Percentiles rank a stretch among this genome's conserved stretches.
Evolutionary conservation across 257 asterid genomes (phyloP).

Genomic region (Capsicum baccatum): DNA sequence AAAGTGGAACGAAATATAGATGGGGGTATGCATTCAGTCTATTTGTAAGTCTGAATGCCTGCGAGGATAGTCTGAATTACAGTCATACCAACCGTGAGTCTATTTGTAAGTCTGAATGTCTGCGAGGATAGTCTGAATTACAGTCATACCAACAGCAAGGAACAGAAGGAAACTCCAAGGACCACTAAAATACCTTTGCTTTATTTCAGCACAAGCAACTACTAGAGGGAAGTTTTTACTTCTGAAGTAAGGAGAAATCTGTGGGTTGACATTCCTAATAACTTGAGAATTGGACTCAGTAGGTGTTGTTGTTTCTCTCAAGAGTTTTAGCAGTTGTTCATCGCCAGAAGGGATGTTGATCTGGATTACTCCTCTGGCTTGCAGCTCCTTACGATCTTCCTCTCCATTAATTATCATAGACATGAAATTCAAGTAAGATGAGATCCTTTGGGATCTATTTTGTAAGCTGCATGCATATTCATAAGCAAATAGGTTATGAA

Average conservation of each 20-base stretch:
- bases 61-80: not conserved
- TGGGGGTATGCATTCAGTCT: not conserved
- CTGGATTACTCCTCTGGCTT: not conserved
- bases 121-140: not conserved
- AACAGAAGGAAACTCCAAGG: not conserved
- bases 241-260: not conserved
- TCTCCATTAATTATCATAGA: not conserved
- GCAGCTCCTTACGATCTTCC: not conserved
- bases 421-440: not conserved
- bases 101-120: not conserved
- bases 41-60: not conserved
- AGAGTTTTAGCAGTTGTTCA: not conserved
- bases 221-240: not conserved
- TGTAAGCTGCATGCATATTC: not conserved
- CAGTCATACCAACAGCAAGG: not conserved
- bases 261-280: not conserved
- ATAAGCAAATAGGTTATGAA: not conserved
- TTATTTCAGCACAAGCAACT: not conserved
- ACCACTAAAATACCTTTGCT: constrained; percentile 9
- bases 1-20: not conserved
- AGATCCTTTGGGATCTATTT: not conserved
- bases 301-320: not conserved
- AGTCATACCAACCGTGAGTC: not conserved
- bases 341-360: accelerated
- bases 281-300: not conserved